Evolutionary conservation across 148 eudicot genomes (phyloP).

Genomic region (Fallopia convolvulus): DNA sequence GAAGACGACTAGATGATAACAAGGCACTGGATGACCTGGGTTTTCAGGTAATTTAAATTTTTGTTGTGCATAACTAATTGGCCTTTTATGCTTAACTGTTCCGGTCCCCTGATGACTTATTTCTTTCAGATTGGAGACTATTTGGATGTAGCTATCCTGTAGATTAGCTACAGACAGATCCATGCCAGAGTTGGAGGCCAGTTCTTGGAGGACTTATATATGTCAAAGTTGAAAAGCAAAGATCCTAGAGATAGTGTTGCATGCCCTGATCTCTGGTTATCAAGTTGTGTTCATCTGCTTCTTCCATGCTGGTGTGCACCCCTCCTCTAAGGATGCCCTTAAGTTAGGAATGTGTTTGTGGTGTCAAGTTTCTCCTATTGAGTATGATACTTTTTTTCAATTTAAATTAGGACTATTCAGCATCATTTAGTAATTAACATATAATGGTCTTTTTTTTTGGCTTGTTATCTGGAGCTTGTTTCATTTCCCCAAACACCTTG

Average conservation of each 20-base stretch:
- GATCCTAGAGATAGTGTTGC: not conserved
- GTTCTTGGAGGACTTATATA: not conserved
- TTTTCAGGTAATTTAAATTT: conserved; percentile 25
- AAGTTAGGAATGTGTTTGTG: not conserved
- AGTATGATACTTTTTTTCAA: not conserved
- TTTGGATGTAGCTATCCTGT: conserved; percentile 39
- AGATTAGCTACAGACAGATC: conserved; percentile 11
- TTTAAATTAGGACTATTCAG: not conserved
- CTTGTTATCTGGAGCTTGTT: not conserved
- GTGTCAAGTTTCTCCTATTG: not conserved
- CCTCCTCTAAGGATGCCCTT: not conserved
- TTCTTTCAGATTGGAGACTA: conserved; percentile 35
- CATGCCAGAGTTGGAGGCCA: not conserved
- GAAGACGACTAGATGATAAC: conserved; percentile 34
- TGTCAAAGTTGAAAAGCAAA: not conserved
- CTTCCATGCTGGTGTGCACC: not conserved
- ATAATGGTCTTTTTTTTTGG: not conserved
- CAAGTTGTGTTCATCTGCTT: not conserved
- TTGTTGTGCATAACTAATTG: not conserved
- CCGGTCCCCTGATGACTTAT: not conserved
- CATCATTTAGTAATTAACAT: not conserved
- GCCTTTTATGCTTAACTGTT: not conserved
- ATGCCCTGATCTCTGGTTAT: not conserved
- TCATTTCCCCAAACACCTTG: not conserved
- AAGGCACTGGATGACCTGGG: conserved; percentile 30